Evolutionary conservation across 176 grass and related monocot species (phyloP), one percentile per base, ranked within the genome.

Genomic region (barley (Hordeum vulgare)): DNA sequence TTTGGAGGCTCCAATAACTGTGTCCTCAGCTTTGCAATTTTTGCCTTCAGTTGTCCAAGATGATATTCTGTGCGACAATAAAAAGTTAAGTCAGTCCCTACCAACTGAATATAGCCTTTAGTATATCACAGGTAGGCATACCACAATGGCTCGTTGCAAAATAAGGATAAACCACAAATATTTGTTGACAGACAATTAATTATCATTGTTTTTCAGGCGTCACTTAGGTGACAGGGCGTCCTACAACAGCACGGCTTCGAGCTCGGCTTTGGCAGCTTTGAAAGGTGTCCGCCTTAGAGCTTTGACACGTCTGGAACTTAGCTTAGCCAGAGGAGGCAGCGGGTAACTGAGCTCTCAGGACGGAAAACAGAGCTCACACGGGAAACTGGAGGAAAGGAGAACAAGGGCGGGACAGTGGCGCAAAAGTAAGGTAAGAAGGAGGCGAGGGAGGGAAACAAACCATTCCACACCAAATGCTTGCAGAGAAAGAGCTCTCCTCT

Each of bases 1-100:
- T 99, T 99, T 72, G 93, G 93, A 85, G 96, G 96, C 81, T 99
- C 96, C 54, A 99, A 90, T 78, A 99, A 89, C 83, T 99, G 96
- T 42, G 96, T 99, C 83, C 96, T 91, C 70, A 99, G 84, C 68
- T 99, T 99, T 86, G 96, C 93, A 80, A 99, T 90, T 79, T 99
- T 99, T 69, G 96, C 96, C 77, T 99, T 99, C 25, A 99, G 80
- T 79, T 99, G 96, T 60, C 96, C 96, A 75, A 99, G 93, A 96
- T 99, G 96, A 51, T 99, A 99, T 64, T 99, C 96, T 99, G 84
- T 82, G 73, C 17, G 27, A 39, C 20, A 87, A 33, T 39, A 40
- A 41, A 61, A 59, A 66, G 5, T 76, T 54, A 74, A 34, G 63
- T 84, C 5, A 88, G 70, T 86, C 41, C n/a, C 70, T 80, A 61